phyloP scores from a whole-genome alignment of 2,329 filamentous ascomycete genomes.

The Aspergillus phoenicis region DNA sequence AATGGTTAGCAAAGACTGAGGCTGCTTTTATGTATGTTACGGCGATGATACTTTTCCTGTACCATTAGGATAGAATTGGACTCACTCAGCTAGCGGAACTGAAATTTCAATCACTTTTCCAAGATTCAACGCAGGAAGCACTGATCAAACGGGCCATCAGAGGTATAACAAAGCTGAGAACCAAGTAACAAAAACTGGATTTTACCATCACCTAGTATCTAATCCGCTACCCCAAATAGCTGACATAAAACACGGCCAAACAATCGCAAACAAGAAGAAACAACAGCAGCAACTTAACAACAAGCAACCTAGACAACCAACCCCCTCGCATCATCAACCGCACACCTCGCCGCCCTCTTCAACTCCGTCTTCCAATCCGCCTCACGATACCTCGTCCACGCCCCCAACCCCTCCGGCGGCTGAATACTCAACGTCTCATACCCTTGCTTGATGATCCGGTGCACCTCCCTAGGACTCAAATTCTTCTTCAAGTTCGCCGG shows the following conservation, averaged over 20 bases:
- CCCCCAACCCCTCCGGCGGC: slow-evolving; percentile 80
- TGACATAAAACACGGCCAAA: not conserved
- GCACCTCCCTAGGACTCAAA: slow-evolving; percentile 80
- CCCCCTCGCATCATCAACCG: slow-evolving; percentile 68
- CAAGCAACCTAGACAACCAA: slow-evolving; percentile 39
- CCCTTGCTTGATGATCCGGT: slow-evolving; percentile 90
- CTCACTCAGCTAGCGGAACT: slow-evolving; percentile 9
- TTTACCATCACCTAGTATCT: not conserved
- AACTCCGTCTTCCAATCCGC: slow-evolving; percentile 79
- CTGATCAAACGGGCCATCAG: not conserved
- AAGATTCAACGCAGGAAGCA: too few species aligned
- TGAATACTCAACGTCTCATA: slow-evolving; percentile 95
- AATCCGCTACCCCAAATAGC: not conserved
- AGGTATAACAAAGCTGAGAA: not conserved
- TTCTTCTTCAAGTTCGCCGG: slow-evolving; percentile 58
- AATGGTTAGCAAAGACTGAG: not conserved
- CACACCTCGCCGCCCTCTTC: slow-evolving; percentile 82
- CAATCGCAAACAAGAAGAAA: not conserved
- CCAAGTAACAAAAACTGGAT: not conserved
- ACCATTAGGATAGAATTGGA: slow-evolving; percentile 22
- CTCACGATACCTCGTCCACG: slow-evolving; percentile 84
- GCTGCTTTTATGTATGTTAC: slow-evolving; percentile 12
- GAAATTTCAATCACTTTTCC: not conserved
- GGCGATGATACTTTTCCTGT: slow-evolving; percentile 18
- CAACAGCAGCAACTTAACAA: not conserved